These are phyloP conservation scores for Ophiocordyceps camponoti-floridani DNA, from an alignment of 2,329 filamentous ascomycete genomes.

Conservation along the genomic window DNA sequence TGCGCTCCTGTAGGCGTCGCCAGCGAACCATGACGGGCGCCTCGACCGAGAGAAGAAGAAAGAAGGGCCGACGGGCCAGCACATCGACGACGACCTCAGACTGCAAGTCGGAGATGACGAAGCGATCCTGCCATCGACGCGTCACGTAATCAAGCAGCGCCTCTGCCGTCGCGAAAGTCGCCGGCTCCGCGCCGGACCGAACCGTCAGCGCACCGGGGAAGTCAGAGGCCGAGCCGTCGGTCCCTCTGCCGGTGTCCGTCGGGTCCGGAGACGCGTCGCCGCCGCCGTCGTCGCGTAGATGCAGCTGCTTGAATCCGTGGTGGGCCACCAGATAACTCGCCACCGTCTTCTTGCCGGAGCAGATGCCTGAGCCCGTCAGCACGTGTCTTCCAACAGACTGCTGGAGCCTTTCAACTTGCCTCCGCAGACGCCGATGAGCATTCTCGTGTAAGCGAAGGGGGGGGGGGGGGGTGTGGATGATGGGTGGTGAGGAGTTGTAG, in stretches of 20 bases:
- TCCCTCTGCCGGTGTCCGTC: conserved; percentile 1
- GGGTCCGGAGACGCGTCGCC: conserved; percentile 1
- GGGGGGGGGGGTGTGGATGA: no score
- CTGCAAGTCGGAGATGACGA: conserved; percentile 73
- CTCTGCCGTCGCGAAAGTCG: conserved; percentile 41
- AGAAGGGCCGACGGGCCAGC: conserved; percentile 70
- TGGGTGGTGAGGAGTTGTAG: no score
- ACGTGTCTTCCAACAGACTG: neutral
- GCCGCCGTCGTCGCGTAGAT: conserved; percentile 23
- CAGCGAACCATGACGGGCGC: conserved; percentile 74
- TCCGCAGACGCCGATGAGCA: conserved; percentile 65
- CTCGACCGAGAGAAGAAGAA: conserved; percentile 81
- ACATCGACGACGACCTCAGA: conserved; percentile 56
- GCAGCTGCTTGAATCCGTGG: conserved; percentile 62
- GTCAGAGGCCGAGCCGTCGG: conserved; percentile 4
- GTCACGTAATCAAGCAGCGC: conserved; percentile 74
- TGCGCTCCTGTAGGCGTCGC: conserved; percentile 46
- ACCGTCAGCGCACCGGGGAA: conserved; percentile 11
- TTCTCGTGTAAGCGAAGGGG: conserved; percentile 14
- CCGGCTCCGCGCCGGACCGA: conserved; percentile 7
- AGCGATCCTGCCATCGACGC: conserved; percentile 62
- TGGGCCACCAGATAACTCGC: conserved; percentile 73
- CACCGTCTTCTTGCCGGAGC: conserved; percentile 80
- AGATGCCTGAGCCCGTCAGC: conserved; percentile 48
- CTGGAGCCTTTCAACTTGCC: conserved; percentile 24